Base-by-base conservation (phyloP, 768 basidiomycete species). In the Boletus rex-veris region DNA sequence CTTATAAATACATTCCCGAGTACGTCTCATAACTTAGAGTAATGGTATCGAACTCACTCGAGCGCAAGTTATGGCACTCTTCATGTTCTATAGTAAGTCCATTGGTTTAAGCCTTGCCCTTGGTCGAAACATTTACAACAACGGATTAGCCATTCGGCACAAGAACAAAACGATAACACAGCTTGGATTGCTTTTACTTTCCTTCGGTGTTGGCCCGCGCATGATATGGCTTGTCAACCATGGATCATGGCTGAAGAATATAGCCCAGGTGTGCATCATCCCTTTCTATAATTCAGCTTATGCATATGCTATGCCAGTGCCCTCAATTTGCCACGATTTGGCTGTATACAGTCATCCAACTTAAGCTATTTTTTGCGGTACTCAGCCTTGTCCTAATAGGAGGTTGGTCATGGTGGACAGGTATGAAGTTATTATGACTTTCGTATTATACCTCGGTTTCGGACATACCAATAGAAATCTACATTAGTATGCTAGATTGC, bases 301-400 rank as follows among this genome's bases (percentile, higher is more conserved):
- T 45, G 41, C 44, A 18, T 31, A 39, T 5, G 11, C 35, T 36
- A 36, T 38, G 33, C 35, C 35, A 92, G 91, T 80, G 80, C 53
- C 90, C 91, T 12, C 88, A 91, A 11, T 71, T 92, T 50, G 84
- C 84, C 3, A 90, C 90, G 0, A 64, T 87, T 7, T 92, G 91
- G 90, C 74, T 91, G 9, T 92, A 88, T 61, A 76, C 81, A 4
- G 74, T 91, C 45, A 73, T 90, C 12, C 86, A 90, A 58, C 75
- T 91, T 26, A 80, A 86, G 52, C 70, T 93, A 24, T 75, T 74
- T 3, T 80, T 82, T 18, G 84, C 89, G 6, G 72, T 83, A 4
- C 53, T 83, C 28, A 83, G 80, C 57, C 74, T 92, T 14, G 52
- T 67, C 2, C 54, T 77, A 14, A 80, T 88, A 36, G 81, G 76